Evolutionary conservation across 1,284 basidiomycete species (phyloP).

Genomic region (Melampsora larici-populina): DNA sequence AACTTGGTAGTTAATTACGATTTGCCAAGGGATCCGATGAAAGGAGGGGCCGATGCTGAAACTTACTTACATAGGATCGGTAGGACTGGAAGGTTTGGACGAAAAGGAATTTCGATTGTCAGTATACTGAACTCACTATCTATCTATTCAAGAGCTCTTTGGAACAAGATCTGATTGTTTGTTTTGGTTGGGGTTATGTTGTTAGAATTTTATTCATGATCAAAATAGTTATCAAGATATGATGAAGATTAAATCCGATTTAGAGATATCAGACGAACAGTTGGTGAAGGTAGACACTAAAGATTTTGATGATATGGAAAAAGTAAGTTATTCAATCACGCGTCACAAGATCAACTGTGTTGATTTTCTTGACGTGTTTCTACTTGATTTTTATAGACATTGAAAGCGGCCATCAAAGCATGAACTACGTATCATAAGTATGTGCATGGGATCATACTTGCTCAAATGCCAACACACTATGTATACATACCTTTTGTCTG

Average conservation of each 20-base stretch:
- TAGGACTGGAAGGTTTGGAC: conserved; percentile 89
- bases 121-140: neutral
- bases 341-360: too few species aligned
- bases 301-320: conserved; percentile 84
- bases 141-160: neutral
- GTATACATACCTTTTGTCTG: too few species aligned
- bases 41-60: conserved; percentile 76
- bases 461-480: too few species aligned
- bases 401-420: conserved; percentile 40
- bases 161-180: neutral
- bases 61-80: conserved; percentile 98
- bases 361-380: neutral
- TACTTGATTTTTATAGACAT: conserved; percentile 9
- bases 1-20: conserved; percentile 75
- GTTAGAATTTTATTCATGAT: conserved; percentile 80
- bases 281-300: conserved; percentile 43
- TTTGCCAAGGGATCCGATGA: conserved; percentile 69
- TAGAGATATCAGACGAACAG: conserved; percentile 69
- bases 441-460: too few species aligned
- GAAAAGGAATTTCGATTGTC: conserved; percentile 83
- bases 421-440: neutral
- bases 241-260: conserved; percentile 72
- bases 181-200: neutral
- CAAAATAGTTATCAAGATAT: conserved; percentile 77
- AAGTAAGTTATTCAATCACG: conserved; percentile 51